These are phyloP conservation scores for Petunia hybrid DNA, from an alignment of 305 asterid species.

Conservation along the genomic window DNA sequence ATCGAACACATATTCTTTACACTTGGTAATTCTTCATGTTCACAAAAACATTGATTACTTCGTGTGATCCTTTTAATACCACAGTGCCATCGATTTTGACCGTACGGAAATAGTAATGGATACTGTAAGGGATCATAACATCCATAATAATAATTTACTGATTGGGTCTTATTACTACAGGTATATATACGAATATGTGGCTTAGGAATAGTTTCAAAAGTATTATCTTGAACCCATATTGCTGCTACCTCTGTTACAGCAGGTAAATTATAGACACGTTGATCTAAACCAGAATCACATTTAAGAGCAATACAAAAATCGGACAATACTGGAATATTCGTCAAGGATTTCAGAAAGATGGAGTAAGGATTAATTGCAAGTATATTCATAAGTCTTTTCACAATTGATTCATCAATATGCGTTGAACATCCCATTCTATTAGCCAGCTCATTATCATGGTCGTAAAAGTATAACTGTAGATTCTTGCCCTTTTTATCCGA, in stretches of 20 bases:
- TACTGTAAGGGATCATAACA: constrained; percentile 32
- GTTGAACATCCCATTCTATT: too few species aligned
- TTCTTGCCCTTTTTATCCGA: neutral
- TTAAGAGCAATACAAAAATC: too few species aligned
- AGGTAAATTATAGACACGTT: constrained; percentile 1
- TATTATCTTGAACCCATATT: neutral
- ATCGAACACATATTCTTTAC: too few species aligned
- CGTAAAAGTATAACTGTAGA: constrained; percentile 12
- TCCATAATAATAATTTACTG: constrained; percentile 26
- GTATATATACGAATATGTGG: constrained; percentile 10
- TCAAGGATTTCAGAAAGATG: neutral
- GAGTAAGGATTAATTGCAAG: constrained; percentile 27
- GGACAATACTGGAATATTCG: neutral
- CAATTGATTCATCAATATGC: too few species aligned
- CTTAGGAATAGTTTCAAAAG: neutral
- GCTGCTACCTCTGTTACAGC: constrained; percentile 8
- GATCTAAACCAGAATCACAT: too few species aligned
- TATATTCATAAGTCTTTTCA: too few species aligned
- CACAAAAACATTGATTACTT: neutral
- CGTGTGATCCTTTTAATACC: neutral
- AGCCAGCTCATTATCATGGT: neutral
- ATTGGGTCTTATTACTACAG: neutral
- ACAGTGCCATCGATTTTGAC: constrained; percentile 15
- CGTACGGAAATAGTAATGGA: neutral
- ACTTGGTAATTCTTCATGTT: neutral